Percentiles rank a stretch among this genome's conserved stretches.
These are phyloP conservation scores for Flaveria bidentis DNA, from an alignment of 129 eudicot genomes.

Conservation along the genomic window DNA sequence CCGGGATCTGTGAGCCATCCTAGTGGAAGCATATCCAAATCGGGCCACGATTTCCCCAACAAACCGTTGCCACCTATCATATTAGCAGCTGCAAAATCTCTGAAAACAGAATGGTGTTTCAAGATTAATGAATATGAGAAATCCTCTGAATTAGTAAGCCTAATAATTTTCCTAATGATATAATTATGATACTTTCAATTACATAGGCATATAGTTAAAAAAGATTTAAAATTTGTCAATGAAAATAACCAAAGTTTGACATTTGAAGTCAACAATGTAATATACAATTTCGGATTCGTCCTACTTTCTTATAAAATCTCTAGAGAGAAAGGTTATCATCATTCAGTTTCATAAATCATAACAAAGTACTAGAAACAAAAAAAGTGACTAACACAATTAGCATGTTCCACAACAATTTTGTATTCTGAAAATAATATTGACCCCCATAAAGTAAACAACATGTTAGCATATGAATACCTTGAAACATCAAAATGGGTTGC, in stretches of 20 bases:
- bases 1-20: constrained; percentile 95
- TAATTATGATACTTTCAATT: not conserved
- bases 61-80: constrained; percentile 71
- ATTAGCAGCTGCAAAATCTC: constrained; percentile 79
- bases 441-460: not conserved
- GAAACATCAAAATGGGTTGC: constrained; percentile 77
- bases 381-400: not conserved
- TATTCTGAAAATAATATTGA: not conserved
- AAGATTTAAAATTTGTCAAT: not conserved
- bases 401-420: constrained; percentile 11
- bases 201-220: not conserved
- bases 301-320: not conserved
- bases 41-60: constrained; percentile 96
- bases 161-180: not conserved
- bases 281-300: not conserved
- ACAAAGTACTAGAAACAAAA: constrained; percentile 11
- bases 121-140: not conserved
- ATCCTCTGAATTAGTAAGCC: not conserved
- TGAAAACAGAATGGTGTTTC: constrained; percentile 19
- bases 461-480: constrained; percentile 40
- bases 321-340: too few species aligned
- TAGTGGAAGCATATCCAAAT: constrained; percentile 94
- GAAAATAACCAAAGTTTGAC: not conserved
- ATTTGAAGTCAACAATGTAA: constrained; percentile 9
- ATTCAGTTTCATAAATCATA: not conserved